Base-by-base conservation (phyloP, 2,329 filamentous ascomycete genomes). In the Aaosphaeria arxii region DNA sequence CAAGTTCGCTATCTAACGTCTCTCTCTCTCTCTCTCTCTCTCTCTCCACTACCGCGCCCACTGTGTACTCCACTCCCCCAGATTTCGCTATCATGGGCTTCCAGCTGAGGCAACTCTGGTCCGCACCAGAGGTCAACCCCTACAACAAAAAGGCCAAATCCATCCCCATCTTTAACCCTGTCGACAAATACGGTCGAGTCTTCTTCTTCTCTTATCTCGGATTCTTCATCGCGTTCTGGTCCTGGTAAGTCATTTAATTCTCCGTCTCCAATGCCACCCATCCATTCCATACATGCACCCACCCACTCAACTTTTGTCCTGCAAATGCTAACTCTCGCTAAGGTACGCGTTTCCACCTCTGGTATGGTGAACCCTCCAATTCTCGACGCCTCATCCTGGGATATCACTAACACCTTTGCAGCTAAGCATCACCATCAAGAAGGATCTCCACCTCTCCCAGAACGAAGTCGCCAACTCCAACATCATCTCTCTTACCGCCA, bases 121-220 rank as follows among this genome's bases (percentile, higher is more conserved):
- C 53, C 1, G 77, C 82, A 31, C 89, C 90, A 38, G 82, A 87
- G 66, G 74, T 95, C 73, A 95, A 95, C 69, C 89, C 90, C 7
- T 81, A 90, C 73, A 96, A 87, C 74, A 79, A 81, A 49, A 96
- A 96, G 69, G 91, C 91, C 46, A 83, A 81, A 51, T 88, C 88
- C 0, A 82, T 96, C 42, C 91, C 91, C 0, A 68, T 89, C 24
- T 74, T 96, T 52, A 95, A 95, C 67, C 82, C 86, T 0, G 65
- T 91, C 59, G 80, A 95, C 67, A 75, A 84, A 58, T 91, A 96
- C 75, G 91, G 90, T 35, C 81, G 90, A 5, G 90, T 94, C 0
- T 95, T 95, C 71, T 90, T 91, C 76, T 95, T 95, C 74, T 88
- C 87, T 1, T 94, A 88, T 84, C 79, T 91, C 42, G 88, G 88